Percentiles rank a stretch among this genome's conserved stretches.
These are phyloP conservation scores for Silene latifolia DNA, from an alignment of 148 eudicot genomes.

Conservation along the genomic window DNA sequence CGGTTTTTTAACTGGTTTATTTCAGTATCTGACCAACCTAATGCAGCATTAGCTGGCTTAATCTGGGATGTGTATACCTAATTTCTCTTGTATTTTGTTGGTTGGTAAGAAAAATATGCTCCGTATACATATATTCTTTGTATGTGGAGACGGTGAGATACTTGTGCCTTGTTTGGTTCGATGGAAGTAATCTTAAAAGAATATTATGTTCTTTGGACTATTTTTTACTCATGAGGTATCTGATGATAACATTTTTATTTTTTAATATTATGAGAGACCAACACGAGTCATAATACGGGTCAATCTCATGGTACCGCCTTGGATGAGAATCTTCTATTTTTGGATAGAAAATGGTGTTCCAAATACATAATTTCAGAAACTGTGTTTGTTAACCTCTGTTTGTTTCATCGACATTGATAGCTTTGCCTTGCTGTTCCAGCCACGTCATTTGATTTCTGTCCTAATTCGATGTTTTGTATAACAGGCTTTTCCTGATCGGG, in stretches of 20 bases:
- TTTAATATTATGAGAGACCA: too few species aligned
- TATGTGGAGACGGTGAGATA: background rate
- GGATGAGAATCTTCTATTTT: too few species aligned
- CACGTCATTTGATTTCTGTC: background rate
- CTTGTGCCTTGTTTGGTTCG: background rate
- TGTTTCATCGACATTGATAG: background rate
- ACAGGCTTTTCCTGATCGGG: conserved; percentile 63
- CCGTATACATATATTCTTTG: background rate
- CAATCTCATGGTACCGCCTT: background rate
- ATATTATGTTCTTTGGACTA: background rate
- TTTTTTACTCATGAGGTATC: too few species aligned
- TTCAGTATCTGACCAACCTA: background rate
- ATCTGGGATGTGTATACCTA: conserved; percentile 7
- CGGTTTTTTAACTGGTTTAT: background rate
- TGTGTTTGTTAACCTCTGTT: too few species aligned
- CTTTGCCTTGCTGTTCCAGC: background rate
- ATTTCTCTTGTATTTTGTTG: background rate
- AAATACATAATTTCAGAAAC: too few species aligned
- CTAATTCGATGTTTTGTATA: background rate
- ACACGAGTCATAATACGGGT: background rate
- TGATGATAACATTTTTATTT: too few species aligned
- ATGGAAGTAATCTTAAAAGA: background rate
- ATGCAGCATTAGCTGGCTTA: conserved; percentile 12
- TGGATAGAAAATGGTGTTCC: background rate
- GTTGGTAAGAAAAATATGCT: conserved; percentile 2